Evolutionary conservation across 2,329 filamentous ascomycete genomes (phyloP).

Genomic region (Diaporthe vaccinii): DNA sequence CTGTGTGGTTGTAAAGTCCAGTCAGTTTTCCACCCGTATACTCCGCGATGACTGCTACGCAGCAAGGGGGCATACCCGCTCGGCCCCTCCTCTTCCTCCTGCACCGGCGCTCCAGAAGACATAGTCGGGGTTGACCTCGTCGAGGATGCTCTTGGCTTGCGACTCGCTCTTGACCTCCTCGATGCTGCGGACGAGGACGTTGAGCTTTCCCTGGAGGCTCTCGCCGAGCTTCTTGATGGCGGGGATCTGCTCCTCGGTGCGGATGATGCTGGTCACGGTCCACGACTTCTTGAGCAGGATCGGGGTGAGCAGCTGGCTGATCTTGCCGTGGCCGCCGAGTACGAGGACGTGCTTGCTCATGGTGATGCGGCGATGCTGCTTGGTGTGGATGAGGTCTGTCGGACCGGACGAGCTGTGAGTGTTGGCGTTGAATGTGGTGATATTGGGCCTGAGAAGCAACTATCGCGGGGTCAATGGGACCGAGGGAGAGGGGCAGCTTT

Average conservation of each 20-base stretch:
- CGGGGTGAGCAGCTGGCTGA: conserved; percentile 81
- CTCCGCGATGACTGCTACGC: too few relatives aligned
- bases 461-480: conserved; percentile 7
- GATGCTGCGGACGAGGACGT: conserved; percentile 78
- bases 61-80: conserved; percentile 53
- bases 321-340: conserved; percentile 85
- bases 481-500: conserved; percentile 23
- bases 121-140: conserved; percentile 73
- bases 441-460: background rate
- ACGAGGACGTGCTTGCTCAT: conserved; percentile 72
- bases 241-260: conserved; percentile 75
- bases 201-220: conserved; percentile 70
- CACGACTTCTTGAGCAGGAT: conserved; percentile 81
- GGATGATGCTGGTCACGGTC: conserved; percentile 84
- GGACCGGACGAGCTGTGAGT: background rate
- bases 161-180: conserved; percentile 76
- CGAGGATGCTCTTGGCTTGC: conserved; percentile 74
- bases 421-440: background rate
- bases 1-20: conserved; percentile 45
- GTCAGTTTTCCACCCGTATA: background rate
- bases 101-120: conserved; percentile 78
- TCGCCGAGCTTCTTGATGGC: conserved; percentile 73
- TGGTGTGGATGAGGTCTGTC: background rate
- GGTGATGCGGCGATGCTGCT: conserved; percentile 26
- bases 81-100: conserved; percentile 70